Base-by-base conservation (phyloP, 495 filamentous ascomycete species). In the Xylaria telfairii region DNA sequence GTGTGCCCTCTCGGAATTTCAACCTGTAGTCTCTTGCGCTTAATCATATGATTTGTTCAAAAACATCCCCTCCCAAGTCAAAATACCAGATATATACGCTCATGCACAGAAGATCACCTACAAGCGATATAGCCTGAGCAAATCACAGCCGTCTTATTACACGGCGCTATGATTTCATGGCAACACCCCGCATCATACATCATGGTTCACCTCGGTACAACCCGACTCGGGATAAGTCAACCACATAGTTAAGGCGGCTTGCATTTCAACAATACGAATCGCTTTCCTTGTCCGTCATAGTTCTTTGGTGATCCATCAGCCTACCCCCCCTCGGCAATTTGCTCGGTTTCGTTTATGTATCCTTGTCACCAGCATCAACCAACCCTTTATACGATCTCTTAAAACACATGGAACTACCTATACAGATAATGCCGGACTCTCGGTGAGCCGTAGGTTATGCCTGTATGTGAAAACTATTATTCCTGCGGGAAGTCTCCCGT, bases 261-360 rank as follows among this genome's bases (percentile, higher is more conserved):
- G n/a, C n/a, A 62, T 26, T 26, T 42, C 13, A 28, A 62, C 37
- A 42, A 28, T 15, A 62, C 59, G 59, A 62, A 3, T 37, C 37
- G 59, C 21, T 62, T 62, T 62, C 59, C 59, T 62, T 62, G 59
- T 62, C 59, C 37, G 37, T 62, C 37, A 9, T 42, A 62, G 34
- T 2, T 42, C 4, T 28, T 42, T 57, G 12, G 49, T 24, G 24
- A 53, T 53, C 49, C n/a, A n/a, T n/a, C n/a, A 12, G n/a, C 21
- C 13, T 53, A 4, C 24, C n/a, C 26, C 26, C 26, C n/a, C n/a
- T 34, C 3, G 54, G 8, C n/a, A 19, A 34, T 62, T 26, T 28
- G 21, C 37, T 24, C 19, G 21, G 57, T 15, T 32, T 62, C 59
- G 57, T 21, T 37, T 24, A n/a, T 34, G 21, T 41, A 24, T n/a